Conservation (phyloP, 371 early-diverging fungal species). For the Mortierella sp. region DNA sequence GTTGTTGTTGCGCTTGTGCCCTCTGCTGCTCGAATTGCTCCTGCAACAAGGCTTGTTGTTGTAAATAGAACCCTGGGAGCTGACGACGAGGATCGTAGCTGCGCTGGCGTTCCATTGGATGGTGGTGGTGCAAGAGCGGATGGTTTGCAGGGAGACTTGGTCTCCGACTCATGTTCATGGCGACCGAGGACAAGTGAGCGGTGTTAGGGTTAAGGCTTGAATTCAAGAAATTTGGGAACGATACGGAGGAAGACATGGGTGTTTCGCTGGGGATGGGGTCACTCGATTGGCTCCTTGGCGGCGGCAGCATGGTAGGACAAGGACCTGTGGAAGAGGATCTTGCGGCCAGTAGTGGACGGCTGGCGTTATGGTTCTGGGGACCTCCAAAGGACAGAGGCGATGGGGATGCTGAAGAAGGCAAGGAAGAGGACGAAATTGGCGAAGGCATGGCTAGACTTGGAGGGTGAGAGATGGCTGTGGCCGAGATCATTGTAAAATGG, state of each 20-base stretch:
- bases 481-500: neutral
- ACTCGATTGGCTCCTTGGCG: neutral
- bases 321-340: neutral
- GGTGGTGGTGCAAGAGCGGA: constrained; percentile 18
- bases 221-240: neutral
- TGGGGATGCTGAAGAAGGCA: neutral
- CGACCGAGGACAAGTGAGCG: neutral
- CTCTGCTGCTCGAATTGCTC: constrained; percentile 2
- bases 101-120: constrained; percentile 26
- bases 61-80: constrained; percentile 11
- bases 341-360: neutral
- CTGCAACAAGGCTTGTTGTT: constrained; percentile 5
- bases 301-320: neutral
- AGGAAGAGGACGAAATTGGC: neutral
- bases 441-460: neutral
- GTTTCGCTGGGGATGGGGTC: neutral
- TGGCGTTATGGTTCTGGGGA: neutral
- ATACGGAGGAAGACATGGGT: neutral
- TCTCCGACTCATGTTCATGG: constrained; percentile 6
- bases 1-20: neutral
- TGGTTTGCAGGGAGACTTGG: constrained; percentile 8
- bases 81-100: constrained; percentile 23
- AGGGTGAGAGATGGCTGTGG: neutral
- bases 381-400: neutral
- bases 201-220: neutral